Base-by-base conservation (phyloP, 176 grass and related monocot species). In the Coix lacrymajobi region DNA sequence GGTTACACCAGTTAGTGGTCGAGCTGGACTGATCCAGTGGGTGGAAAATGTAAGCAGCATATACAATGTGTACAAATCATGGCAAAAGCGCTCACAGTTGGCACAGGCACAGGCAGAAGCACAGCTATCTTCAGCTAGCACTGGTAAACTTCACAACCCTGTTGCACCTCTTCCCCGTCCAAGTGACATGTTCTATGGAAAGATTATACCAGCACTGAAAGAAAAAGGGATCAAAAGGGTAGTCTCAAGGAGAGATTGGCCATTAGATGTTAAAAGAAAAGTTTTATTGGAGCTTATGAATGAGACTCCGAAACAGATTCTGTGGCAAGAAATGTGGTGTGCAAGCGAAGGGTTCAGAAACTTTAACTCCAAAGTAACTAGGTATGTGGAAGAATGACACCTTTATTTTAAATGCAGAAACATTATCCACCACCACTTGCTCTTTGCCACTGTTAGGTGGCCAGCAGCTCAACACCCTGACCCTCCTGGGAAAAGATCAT, bases 181-280 rank as follows among this genome's bases (percentile, higher is more conserved):
- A 48, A 91, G 92, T 82, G 95, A 98, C 81, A 93, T 98, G 95
- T 98, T 94, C 87, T 98, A 98, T 84, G 95, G 95, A 46, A 98
- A 98, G 89, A 98, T 98, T 87, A 98, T 95, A 93, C 95, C 95
- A 60, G 95, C 95, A 65, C 69, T 98, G 75, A 98, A 98, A 89
- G 95, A 98, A 80, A 98, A 98, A 91, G 95, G 95, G 44, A 98
- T 98, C 79, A 98, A 88, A 91, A 98, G 92, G 91, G 95, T 93
- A 71, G 94, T 98, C 60, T 98, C 95, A 72, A 81, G 95, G 83
- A 95, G 92, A 88, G 95, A 98, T 86, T 98, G 95, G 95, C 95
- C 95, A 76, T 82, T 91, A 81, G 95, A 98, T 24, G 95, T 98
- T 58, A 98, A 98, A 85, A 94, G 85, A 72, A 98, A 95, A 57